phyloP scores from a whole-genome alignment of 805 yeast genomes.

The Candida ficus region DNA sequence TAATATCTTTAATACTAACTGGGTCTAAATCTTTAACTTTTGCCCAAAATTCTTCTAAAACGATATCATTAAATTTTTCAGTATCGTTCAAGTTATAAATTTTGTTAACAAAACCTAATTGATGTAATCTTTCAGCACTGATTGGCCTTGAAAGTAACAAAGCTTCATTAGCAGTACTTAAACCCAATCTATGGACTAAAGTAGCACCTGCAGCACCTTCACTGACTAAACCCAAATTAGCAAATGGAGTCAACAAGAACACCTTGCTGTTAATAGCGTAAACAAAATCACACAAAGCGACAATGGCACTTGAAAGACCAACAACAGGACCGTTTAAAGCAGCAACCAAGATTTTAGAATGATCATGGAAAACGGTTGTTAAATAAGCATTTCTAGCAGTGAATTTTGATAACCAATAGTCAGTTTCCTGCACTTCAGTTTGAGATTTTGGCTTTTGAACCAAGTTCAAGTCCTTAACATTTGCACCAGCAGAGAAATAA shows the following conservation, averaged over 20 bases:
- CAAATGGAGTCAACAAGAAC: slow-evolving; percentile 68
- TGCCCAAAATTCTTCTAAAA: slow-evolving; percentile 34
- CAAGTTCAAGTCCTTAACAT: slow-evolving; percentile 37
- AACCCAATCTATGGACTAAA: slow-evolving; percentile 64
- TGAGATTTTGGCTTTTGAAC: slow-evolving; percentile 8
- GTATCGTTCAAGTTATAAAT: slow-evolving; percentile 39
- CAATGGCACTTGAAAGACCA: slow-evolving; percentile 71
- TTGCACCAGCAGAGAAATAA: slow-evolving; percentile 83
- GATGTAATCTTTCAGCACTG: slow-evolving; percentile 47
- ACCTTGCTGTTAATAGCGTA: slow-evolving; percentile 58
- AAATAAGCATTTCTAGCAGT: slow-evolving; percentile 68
- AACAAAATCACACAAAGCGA: slow-evolving; percentile 71
- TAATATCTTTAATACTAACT: slow-evolving; percentile 40
- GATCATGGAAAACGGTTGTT: slow-evolving; percentile 64
- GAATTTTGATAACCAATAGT: slow-evolving; percentile 50
- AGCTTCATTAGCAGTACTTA: slow-evolving; percentile 68
- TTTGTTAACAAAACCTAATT: slow-evolving; percentile 59
- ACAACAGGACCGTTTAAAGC: slow-evolving; percentile 86
- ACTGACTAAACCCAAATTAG: slow-evolving; percentile 74
- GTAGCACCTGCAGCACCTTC: slow-evolving; percentile 77
- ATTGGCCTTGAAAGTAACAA: slow-evolving; percentile 66
- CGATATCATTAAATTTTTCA: slow-evolving; percentile 42
- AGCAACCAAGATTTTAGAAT: slow-evolving; percentile 61
- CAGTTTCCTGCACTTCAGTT: slow-evolving; percentile 23
- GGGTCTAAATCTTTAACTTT: slow-evolving; percentile 32